A percentile compares a stretch with the other conserved stretches of the same genome.
phyloP scores from a whole-genome alignment of 768 basidiomycete genomes.

The Mycena belliarum region DNA sequence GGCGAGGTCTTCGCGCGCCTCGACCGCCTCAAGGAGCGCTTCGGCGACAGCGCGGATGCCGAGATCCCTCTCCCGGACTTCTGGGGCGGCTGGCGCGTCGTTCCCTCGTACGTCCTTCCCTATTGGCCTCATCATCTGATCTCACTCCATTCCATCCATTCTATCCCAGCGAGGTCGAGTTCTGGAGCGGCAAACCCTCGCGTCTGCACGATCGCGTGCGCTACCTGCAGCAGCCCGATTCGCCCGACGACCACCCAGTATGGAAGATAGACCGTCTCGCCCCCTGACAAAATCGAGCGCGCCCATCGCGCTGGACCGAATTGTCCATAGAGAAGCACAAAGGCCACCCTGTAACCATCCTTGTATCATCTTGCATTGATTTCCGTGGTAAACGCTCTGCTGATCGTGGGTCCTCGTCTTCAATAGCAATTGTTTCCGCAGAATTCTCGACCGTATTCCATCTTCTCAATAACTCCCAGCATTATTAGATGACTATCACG shows the following conservation, averaged over 20 bases:
- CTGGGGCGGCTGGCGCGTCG: slow-evolving; percentile 96
- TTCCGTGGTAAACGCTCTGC: too few relatives aligned
- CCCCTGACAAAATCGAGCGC: slow-evolving; percentile 52
- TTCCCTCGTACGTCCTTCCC: slow-evolving; percentile 70
- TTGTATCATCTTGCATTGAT: not conserved
- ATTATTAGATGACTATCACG: too few relatives aligned
- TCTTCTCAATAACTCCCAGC: too few relatives aligned
- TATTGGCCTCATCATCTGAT: slow-evolving; percentile 11
- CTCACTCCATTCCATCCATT: slow-evolving; percentile 1
- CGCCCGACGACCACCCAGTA: slow-evolving; percentile 41
- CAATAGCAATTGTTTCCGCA: too few relatives aligned
- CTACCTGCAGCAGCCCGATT: slow-evolving; percentile 48
- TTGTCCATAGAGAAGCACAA: not conserved
- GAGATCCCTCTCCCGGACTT: slow-evolving; percentile 81
- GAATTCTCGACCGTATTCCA: too few relatives aligned
- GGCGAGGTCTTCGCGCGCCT: slow-evolving; percentile 65
- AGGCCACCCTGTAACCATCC: not conserved
- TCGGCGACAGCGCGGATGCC: slow-evolving; percentile 38
- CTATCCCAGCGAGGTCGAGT: slow-evolving; percentile 81
- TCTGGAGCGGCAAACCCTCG: slow-evolving; percentile 97
- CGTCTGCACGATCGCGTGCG: slow-evolving; percentile 89
- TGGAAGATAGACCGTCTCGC: slow-evolving; percentile 85
- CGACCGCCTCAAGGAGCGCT: slow-evolving; percentile 56
- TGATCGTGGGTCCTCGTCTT: too few relatives aligned
- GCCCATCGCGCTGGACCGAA: slow-evolving; percentile 17